These are phyloP conservation scores for Haematococcus sp. DNA, from an alignment of 139 green algal genomes.

Conservation along the genomic window DNA sequence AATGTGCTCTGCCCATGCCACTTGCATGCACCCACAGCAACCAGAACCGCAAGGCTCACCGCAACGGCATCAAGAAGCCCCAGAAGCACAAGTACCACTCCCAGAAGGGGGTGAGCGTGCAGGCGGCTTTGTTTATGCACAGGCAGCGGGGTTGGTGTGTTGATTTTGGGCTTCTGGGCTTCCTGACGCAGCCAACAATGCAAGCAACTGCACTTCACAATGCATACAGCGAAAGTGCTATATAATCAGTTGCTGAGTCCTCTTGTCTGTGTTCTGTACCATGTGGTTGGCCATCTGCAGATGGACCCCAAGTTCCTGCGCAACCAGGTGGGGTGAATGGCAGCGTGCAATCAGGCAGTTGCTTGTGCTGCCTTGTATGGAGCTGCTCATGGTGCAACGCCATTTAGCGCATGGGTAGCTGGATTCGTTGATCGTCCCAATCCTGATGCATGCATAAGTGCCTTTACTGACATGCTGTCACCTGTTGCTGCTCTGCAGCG, in stretches of 20 bases:
- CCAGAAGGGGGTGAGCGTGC: conserved; percentile 72
- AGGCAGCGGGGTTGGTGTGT: too few relatives aligned
- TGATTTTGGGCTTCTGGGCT: background rate
- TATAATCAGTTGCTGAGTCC: too few relatives aligned
- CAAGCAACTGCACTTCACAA: background rate
- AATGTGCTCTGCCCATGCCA: background rate
- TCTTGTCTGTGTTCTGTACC: too few relatives aligned
- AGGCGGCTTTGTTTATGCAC: background rate
- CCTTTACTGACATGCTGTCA: background rate
- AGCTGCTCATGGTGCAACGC: too few relatives aligned
- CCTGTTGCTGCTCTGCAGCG: conserved; percentile 49
- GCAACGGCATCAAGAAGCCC: conserved; percentile 92
- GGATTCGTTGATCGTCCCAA: too few relatives aligned
- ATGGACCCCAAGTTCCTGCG: conserved; percentile 95
- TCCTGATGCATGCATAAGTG: too few relatives aligned
- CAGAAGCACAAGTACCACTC: conserved; percentile 75
- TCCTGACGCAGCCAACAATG: background rate
- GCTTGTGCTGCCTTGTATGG: too few relatives aligned
- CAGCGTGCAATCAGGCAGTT: too few relatives aligned
- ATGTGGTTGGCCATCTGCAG: too few relatives aligned
- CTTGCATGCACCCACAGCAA: conserved; percentile 48
- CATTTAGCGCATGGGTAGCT: too few relatives aligned
- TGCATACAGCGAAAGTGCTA: too few relatives aligned
- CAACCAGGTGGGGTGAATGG: conserved; percentile 72
- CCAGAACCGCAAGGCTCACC: conserved; percentile 90